Evolutionary conservation across 1,284 basidiomycete genomes (phyloP).

Genomic region (Pseudozyma sp.): DNA sequence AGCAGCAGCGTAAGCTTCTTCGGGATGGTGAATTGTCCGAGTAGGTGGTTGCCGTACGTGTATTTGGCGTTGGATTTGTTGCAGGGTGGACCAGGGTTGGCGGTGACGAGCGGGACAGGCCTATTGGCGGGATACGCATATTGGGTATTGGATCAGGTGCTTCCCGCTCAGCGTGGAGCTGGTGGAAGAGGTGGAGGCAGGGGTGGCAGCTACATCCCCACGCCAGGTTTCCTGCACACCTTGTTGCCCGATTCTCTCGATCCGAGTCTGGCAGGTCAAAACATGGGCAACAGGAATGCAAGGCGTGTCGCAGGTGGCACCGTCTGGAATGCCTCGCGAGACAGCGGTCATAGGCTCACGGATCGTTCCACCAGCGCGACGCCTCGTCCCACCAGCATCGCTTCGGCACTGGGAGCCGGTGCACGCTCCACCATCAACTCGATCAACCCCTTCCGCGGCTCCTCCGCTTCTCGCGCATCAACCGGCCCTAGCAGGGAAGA

Average conservation of each 20-base stretch:
- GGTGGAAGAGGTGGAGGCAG: constrained; percentile 30
- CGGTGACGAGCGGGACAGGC: constrained; percentile 76
- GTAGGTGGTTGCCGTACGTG: constrained; percentile 77
- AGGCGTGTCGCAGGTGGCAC: constrained; percentile 42
- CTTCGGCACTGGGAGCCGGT: constrained; percentile 35
- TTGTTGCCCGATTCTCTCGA: constrained; percentile 55
- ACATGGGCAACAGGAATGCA: constrained; percentile 43
- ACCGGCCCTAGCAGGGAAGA: constrained; percentile 44
- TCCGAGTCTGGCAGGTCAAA: constrained; percentile 44
- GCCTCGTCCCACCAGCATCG: constrained; percentile 22
- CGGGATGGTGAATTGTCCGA: constrained; percentile 70
- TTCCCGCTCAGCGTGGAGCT: constrained; percentile 27
- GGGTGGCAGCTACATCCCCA: constrained; percentile 36
- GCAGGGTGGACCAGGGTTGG: constrained; percentile 75
- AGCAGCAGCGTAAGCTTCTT: constrained; percentile 52
- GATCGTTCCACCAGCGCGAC: constrained; percentile 10
- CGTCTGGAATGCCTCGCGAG: constrained; percentile 42
- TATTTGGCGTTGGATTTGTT: constrained; percentile 80
- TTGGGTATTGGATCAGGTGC: constrained; percentile 49
- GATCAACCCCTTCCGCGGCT: constrained; percentile 38
- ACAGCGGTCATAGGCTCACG: constrained; percentile 29
- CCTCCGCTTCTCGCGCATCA: constrained; percentile 5
- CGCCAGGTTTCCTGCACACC: constrained; percentile 35
- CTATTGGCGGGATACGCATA: constrained; percentile 79
- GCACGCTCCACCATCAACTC: constrained; percentile 17